Percentiles rank a stretch among this genome's conserved stretches.
phyloP scores from a whole-genome alignment of 2,329 filamentous ascomycete species.

The Akanthomyces lecanii region DNA sequence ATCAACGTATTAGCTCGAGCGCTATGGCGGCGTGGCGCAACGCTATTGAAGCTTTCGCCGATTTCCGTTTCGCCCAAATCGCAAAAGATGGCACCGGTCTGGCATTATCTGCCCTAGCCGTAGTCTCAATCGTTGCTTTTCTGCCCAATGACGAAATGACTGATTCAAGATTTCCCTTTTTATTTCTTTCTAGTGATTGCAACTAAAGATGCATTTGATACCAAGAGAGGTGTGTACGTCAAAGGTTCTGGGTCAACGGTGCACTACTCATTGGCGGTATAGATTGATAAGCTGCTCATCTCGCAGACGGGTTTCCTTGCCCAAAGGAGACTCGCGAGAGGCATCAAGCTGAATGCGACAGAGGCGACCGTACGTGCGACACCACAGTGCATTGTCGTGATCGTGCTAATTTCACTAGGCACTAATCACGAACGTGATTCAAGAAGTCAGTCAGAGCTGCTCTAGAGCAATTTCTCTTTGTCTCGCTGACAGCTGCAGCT shows the following conservation, averaged over 20 bases:
- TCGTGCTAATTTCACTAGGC: not conserved
- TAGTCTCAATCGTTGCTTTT: not conserved
- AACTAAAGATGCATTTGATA: conserved; percentile 40
- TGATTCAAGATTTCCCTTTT: not conserved
- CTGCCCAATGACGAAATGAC: not conserved
- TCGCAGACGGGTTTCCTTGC: conserved; percentile 84
- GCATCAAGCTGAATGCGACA: conserved; percentile 82
- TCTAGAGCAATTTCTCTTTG: too few relatives aligned
- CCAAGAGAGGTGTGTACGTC: conserved; percentile 39
- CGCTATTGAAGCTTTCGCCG: conserved; percentile 5
- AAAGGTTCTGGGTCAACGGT: conserved; percentile 20
- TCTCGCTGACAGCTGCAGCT: conserved; percentile 37
- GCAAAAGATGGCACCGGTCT: not conserved
- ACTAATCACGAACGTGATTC: conserved; percentile 8
- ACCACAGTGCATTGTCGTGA: not conserved
- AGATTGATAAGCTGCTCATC: conserved; percentile 96
- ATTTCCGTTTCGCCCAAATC: conserved; percentile 1
- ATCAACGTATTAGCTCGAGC: too few relatives aligned
- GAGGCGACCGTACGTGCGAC: conserved; percentile 66
- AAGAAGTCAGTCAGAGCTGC: not conserved
- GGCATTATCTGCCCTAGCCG: not conserved
- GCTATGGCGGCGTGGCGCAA: not conserved
- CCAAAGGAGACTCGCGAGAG: conserved; percentile 80
- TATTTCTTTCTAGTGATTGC: not conserved
- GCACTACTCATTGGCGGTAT: not conserved